A percentile compares a stretch with the other conserved stretches of the same genome.
These are phyloP conservation scores for Prunus mongolica DNA, from an alignment of 306 rosid species.

Conservation along the genomic window DNA sequence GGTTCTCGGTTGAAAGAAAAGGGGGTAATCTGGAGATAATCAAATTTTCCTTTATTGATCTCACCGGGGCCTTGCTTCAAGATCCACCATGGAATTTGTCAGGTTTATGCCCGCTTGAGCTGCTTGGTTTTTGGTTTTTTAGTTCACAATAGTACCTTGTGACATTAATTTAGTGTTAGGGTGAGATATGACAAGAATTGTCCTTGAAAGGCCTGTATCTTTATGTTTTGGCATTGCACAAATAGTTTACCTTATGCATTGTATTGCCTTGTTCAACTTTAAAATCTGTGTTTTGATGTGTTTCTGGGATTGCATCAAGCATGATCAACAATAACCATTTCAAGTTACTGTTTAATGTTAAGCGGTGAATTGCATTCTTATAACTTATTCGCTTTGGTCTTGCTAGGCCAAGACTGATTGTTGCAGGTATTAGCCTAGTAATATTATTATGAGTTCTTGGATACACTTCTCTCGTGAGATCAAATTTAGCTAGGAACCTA, in stretches of 20 bases:
- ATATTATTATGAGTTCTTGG: no score
- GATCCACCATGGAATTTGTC: not conserved
- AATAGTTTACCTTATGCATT: not conserved
- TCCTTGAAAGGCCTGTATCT: not conserved
- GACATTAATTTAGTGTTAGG: not conserved
- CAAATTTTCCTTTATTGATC: not conserved
- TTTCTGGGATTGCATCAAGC: not conserved
- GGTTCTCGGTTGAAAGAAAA: constrained; percentile 3
- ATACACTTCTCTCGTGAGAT: no score
- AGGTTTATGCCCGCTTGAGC: not conserved
- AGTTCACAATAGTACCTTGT: not conserved
- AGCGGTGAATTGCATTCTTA: no score
- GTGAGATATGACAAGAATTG: not conserved
- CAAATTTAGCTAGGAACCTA: no score
- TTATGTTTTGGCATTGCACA: not conserved
- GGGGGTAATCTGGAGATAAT: not conserved
- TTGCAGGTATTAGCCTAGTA: no score
- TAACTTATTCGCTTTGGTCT: no score
- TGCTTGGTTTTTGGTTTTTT: not conserved
- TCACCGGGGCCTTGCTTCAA: not conserved
- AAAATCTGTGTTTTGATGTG: not conserved
- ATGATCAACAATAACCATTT: not conserved
- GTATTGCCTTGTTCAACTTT: not conserved
- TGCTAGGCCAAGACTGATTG: no score
- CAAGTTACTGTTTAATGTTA: not conserved